These are phyloP conservation scores for Halenospora varia DNA, from an alignment of 495 filamentous ascomycete genomes.

Conservation along the genomic window DNA sequence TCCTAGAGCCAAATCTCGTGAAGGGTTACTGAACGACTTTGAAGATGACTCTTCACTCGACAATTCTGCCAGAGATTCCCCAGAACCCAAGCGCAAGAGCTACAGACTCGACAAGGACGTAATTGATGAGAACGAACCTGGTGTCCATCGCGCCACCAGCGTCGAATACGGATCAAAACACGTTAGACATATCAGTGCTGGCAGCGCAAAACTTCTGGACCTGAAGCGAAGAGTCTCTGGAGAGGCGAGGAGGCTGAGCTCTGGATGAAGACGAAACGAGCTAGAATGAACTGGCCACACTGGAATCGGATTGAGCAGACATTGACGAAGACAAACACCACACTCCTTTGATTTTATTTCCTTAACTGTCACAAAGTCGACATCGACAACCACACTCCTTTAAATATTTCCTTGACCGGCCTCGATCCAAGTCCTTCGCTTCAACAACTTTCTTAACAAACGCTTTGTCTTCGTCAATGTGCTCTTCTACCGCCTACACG, in stretches of 20 bases:
- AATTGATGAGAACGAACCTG: slow-evolving; percentile 38
- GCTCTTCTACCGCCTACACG: background rate
- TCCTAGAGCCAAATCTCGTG: slow-evolving; percentile 50
- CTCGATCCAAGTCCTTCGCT: slow-evolving; percentile 7
- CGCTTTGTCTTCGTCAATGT: slow-evolving; percentile 11
- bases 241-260: slow-evolving; percentile 31
- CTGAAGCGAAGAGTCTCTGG: slow-evolving; percentile 39
- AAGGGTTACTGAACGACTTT: slow-evolving; percentile 26
- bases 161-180: slow-evolving; percentile 60
- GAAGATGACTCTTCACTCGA: slow-evolving; percentile 40
- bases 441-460: slow-evolving; percentile 14
- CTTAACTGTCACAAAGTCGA: slow-evolving; percentile 12
- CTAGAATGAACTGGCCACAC: background rate
- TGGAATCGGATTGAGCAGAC: slow-evolving; percentile 5
- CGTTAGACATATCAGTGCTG: slow-evolving; percentile 66
- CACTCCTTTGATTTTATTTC: slow-evolving; percentile 25
- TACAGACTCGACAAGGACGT: slow-evolving; percentile 36
- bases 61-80: slow-evolving; percentile 29
- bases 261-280: slow-evolving; percentile 19
- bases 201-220: slow-evolving; percentile 66
- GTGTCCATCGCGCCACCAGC: slow-evolving; percentile 60
- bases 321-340: slow-evolving; percentile 22
- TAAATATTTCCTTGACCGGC: slow-evolving; percentile 17
- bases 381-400: slow-evolving; percentile 21
- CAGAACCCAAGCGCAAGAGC: slow-evolving; percentile 22